Percentiles rank a stretch among this genome's conserved stretches.
phyloP scores from a whole-genome alignment of 75 land plant species.

The Adiantum capillusveneris region DNA sequence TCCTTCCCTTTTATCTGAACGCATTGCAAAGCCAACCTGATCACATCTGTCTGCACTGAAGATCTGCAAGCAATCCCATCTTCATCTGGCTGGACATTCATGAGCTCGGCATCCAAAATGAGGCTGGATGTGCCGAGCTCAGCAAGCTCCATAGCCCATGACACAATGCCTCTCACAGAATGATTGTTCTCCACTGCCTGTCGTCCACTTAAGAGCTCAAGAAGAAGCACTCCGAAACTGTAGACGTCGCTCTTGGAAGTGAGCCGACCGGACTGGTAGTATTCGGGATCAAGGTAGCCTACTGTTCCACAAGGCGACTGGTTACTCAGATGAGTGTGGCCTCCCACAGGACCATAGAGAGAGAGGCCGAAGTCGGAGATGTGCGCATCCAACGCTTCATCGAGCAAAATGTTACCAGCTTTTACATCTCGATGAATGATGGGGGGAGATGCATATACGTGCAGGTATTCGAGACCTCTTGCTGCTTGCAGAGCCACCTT shows the following conservation, averaged over 20 bases:
- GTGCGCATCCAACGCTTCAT: constrained; percentile 11
- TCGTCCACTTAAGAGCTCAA: constrained; percentile 7
- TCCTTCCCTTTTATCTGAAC: constrained; percentile 17
- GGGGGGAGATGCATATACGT: constrained; percentile 32
- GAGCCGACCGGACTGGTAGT: constrained; percentile 5
- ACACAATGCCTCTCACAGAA: not conserved
- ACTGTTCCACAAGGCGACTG: constrained; percentile 7
- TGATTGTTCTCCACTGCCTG: not conserved
- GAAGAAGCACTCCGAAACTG: constrained; percentile 7
- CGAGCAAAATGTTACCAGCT: constrained; percentile 23
- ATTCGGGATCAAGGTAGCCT: constrained; percentile 14
- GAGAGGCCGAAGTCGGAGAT: constrained; percentile 31
- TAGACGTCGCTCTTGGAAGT: constrained; percentile 12
- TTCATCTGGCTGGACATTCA: not conserved
- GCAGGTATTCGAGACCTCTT: constrained; percentile 31
- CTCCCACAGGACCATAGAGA: constrained; percentile 11
- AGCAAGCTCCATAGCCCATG: constrained; percentile 6
- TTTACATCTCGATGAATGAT: constrained; percentile 41
- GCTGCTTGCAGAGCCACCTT: constrained; percentile 60
- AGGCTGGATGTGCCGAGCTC: not conserved
- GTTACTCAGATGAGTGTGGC: constrained; percentile 9
- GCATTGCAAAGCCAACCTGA: constrained; percentile 17
- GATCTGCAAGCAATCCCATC: not conserved
- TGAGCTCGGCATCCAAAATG: constrained; percentile 1
- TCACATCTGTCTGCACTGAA: constrained; percentile 1